Percentiles rank a stretch among this genome's conserved stretches.
Evolutionary conservation across 805 yeast species (phyloP).

Genomic region (Kodamaea restingae): DNA sequence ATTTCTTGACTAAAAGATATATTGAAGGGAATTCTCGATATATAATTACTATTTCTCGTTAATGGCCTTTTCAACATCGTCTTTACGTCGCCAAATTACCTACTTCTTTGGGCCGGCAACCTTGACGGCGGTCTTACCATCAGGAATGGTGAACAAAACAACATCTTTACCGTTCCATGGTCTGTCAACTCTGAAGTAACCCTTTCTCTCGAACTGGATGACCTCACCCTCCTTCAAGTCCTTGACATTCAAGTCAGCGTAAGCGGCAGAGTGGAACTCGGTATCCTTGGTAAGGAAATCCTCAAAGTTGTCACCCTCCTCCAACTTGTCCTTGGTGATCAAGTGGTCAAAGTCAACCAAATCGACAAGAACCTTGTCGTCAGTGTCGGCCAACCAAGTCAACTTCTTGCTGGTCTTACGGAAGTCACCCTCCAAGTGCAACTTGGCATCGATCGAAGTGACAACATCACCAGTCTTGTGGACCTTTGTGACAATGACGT

Average conservation of each 20-base stretch:
- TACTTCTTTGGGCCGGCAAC: constrained; percentile 5
- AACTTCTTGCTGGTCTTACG: constrained; percentile 29
- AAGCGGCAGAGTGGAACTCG: constrained; percentile 22
- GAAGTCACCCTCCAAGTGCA: constrained; percentile 32
- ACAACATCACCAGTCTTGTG: constrained; percentile 23
- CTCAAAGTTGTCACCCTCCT: constrained; percentile 28
- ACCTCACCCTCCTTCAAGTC: constrained; percentile 24
- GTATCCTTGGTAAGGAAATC: constrained; percentile 27
- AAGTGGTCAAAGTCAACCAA: constrained; percentile 29
- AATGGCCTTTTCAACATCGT: too few species aligned
- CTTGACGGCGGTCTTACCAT: constrained; percentile 26
- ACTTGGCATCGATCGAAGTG: constrained; percentile 23
- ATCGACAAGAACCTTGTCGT: constrained; percentile 23
- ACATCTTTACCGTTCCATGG: constrained; percentile 20
- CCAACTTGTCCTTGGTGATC: constrained; percentile 33
- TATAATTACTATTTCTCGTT: too few species aligned
- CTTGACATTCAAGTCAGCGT: constrained; percentile 24
- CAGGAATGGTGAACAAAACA: constrained; percentile 28
- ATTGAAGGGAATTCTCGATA: too few species aligned
- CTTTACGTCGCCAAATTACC: too few species aligned
- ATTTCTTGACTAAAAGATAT: too few species aligned
- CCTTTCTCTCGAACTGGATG: constrained; percentile 30
- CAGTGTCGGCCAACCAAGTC: constrained; percentile 30
- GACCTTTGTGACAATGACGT: constrained; percentile 24
- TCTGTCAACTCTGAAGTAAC: constrained; percentile 25